Conservation (phyloP, 2,329 filamentous ascomycete species). For the Cercospora citrullina region DNA sequence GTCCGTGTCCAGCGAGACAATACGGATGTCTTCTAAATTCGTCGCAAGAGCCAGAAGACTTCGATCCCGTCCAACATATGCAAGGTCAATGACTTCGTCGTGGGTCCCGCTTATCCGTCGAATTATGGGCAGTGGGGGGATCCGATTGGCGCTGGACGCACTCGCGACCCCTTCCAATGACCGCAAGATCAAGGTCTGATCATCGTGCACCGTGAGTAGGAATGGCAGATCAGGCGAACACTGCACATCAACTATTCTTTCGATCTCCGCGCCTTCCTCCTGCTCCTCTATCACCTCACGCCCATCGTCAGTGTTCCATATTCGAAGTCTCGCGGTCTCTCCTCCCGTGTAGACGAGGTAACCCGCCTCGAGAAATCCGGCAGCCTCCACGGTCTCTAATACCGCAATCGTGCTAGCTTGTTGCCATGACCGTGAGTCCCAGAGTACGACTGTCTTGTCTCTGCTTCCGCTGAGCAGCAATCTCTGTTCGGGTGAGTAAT, state of each 20-base stretch:
- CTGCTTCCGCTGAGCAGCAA: conserved; percentile 79
- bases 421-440: conserved; percentile 87
- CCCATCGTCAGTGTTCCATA: conserved; percentile 79
- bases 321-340: conserved; percentile 74
- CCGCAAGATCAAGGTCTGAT: conserved; percentile 83
- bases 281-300: conserved; percentile 79
- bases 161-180: conserved; percentile 50
- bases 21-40: conserved; percentile 88
- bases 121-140: conserved; percentile 57
- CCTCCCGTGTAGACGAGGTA: conserved; percentile 79
- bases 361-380: conserved; percentile 73
- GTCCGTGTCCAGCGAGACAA: conserved; percentile 66
- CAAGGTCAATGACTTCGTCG: conserved; percentile 95
- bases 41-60: conserved; percentile 87
- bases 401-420: conserved; percentile 76
- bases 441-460: conserved; percentile 92
- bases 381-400: conserved; percentile 80
- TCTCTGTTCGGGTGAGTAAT: conserved; percentile 75
- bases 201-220: conserved; percentile 79
- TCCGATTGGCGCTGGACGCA: conserved; percentile 13
- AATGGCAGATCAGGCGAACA: conserved; percentile 66
- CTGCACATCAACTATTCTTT: conserved; percentile 71
- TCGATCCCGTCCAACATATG: conserved; percentile 76
- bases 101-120: conserved; percentile 91
- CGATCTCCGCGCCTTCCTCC: conserved; percentile 57